Percentiles rank a stretch among this genome's conserved stretches.
Conservation (phyloP, 2,329 filamentous ascomycete species). For the Juglanconis oblonga region DNA sequence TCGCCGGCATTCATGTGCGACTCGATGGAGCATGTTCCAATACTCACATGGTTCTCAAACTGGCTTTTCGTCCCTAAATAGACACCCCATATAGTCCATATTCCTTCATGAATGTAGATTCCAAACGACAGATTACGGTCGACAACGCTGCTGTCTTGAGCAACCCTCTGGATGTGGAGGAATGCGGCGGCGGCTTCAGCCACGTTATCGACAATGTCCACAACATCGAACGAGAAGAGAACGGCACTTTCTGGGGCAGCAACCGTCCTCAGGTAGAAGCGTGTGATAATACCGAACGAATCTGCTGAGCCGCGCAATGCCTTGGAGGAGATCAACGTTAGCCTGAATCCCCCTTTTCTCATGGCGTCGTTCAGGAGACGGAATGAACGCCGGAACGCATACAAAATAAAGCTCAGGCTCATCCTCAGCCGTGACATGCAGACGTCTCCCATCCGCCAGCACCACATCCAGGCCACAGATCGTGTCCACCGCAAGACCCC, state of each 20-base stretch:
- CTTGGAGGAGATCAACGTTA: background rate
- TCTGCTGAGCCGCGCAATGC: slow-evolving; percentile 9
- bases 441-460: background rate
- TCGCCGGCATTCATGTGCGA: background rate
- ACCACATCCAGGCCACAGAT: slow-evolving; percentile 4
- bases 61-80: background rate
- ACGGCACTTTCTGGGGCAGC: background rate
- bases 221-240: slow-evolving; percentile 2
- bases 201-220: slow-evolving; percentile 2
- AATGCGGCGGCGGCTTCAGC: background rate
- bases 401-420: slow-evolving; percentile 1
- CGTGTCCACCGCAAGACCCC: slow-evolving; percentile 6
- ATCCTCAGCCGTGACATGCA: background rate
- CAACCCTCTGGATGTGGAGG: background rate
- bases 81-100: slow-evolving; percentile 9
- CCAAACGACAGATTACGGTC: slow-evolving; percentile 9
- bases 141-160: background rate
- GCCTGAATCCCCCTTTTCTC: background rate
- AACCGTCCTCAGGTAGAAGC: slow-evolving; percentile 1
- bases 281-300: slow-evolving; percentile 8
- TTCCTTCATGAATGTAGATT: slow-evolving; percentile 1
- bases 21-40: background rate
- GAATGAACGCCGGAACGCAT: background rate
- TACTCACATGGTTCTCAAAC: slow-evolving; percentile 1
- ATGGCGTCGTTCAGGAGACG: too few species aligned